Conservation (phyloP, 2,329 filamentous ascomycete genomes). For the Lasiodiplodia sp. region DNA sequence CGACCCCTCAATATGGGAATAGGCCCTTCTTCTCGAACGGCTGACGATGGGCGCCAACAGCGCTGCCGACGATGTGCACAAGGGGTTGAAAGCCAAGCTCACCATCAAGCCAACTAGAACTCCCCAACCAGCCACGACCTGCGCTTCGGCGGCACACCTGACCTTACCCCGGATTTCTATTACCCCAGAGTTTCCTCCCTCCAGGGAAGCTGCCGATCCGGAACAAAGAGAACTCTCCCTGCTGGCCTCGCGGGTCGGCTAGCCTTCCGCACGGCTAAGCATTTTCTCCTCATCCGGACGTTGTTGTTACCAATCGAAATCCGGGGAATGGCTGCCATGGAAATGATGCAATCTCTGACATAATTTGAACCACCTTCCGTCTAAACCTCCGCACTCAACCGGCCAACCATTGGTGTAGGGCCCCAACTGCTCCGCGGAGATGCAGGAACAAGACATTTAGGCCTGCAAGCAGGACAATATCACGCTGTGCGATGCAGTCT, state of each 20-base stretch:
- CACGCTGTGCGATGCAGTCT: not conserved
- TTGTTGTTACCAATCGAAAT: conserved; percentile 10
- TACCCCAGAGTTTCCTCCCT: conserved; percentile 20
- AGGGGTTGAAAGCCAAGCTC: conserved; percentile 9
- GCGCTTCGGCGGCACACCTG: conserved; percentile 4
- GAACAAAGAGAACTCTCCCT: not conserved
- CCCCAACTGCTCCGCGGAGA: conserved; percentile 15
- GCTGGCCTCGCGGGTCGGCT: conserved; percentile 8
- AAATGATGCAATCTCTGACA: conserved; percentile 24
- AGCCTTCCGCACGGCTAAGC: conserved; percentile 11
- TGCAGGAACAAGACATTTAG: conserved; percentile 9
- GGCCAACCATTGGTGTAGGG: conserved; percentile 1
- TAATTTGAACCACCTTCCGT: conserved; percentile 22
- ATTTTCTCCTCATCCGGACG: conserved; percentile 4
- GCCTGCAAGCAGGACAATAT: not conserved
- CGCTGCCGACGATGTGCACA: conserved; percentile 19
- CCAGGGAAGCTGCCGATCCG: not conserved
- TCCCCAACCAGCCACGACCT: not conserved
- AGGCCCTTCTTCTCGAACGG: conserved; percentile 18
- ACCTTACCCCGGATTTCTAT: conserved; percentile 28
- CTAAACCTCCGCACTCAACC: not conserved
- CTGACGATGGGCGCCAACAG: conserved; percentile 15
- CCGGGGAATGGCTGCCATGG: not conserved
- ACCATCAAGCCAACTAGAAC: not conserved
- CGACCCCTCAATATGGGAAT: not conserved